Evolutionary conservation across 1,284 basidiomycete species (phyloP).

Genomic region (Bondarzewia mesenterica): DNA sequence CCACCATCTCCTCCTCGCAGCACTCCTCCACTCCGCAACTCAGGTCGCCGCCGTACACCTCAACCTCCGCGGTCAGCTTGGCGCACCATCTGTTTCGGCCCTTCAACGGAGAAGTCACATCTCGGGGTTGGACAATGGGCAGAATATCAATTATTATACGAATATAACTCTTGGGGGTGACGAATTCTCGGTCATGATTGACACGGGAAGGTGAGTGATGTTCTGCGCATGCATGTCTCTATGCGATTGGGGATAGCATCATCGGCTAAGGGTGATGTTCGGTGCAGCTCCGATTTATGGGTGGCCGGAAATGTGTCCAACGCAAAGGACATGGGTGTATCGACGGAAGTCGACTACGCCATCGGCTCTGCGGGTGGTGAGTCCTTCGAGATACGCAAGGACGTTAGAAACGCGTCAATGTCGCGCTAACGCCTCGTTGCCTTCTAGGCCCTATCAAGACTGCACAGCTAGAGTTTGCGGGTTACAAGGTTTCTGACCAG

Average conservation of each 20-base stretch:
- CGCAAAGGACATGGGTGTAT: conserved; percentile 35
- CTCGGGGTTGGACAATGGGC: conserved; percentile 28
- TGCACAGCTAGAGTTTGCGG: conserved; percentile 44
- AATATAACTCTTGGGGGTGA: conserved; percentile 44
- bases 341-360: conserved; percentile 40
- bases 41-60: conserved; percentile 4
- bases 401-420: neutral
- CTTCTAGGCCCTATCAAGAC: conserved; percentile 42
- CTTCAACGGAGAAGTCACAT: conserved; percentile 5
- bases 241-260: neutral
- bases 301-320: conserved; percentile 39
- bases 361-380: conserved; percentile 39
- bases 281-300: conserved; percentile 47
- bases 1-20: conserved; percentile 5
- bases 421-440: neutral
- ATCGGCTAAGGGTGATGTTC: conserved; percentile 9
- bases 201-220: conserved; percentile 54
- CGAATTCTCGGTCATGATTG: conserved; percentile 44
- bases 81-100: neutral
- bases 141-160: conserved; percentile 43
- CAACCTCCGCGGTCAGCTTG: conserved; percentile 3
- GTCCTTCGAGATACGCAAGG: conserved; percentile 6
- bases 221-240: neutral
- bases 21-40: conserved; percentile 1
- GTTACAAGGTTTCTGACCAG: conserved; percentile 45